Base-by-base conservation (phyloP, 208 protist genomes). In the Leishmania gerbilli region DNA sequence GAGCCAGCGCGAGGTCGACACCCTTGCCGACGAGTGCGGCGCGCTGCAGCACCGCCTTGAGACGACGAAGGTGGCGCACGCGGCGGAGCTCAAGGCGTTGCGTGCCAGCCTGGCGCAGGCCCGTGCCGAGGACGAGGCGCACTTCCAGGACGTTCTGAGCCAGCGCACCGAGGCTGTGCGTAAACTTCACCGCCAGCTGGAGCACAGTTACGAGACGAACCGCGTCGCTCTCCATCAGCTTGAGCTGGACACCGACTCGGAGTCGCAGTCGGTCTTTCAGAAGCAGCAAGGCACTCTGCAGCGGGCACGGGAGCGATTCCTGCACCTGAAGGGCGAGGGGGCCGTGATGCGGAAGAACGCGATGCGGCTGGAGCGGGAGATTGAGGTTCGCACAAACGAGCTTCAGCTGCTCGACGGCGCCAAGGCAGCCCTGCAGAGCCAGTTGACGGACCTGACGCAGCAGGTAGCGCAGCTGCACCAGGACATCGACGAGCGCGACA, bases 301-400 rank as follows among this genome's bases (percentile, higher is more conserved):
- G 53, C 58, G 58, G 21, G 89, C 98, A 84, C 86, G 95, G 6
- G 94, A 98, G 80, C 84, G 88, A n/a, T 97, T 88, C 77, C 85
- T 99, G 42, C 92, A 92, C 56, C 95, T 99, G 78, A 98, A 99
- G 88, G 97, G 97, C 74, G 97, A 99, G 79, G 97, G 98, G 67
- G 96, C 95, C 19, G 94, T 98, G 47, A 98, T 98, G 94, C 90
- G 93, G 42, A 99, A 99, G 85, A 99, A 99, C 79, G 94, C 97
- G 21, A 74, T 84, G 19, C 84, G 89, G 3, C 94, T 99, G 81
- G 90, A 97, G 87, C 97, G 96, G 69, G 97, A 99, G 82, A 98
- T 98, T 40, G 95, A 98, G 55, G 92, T 95, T 60, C 87, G 92
- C 71, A 88, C 88, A 60, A 88, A 86, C 67, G 92, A 98, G 74